Evolutionary conservation across 1,284 basidiomycete genomes (phyloP).

Genomic region (Sparassis latifolia): DNA sequence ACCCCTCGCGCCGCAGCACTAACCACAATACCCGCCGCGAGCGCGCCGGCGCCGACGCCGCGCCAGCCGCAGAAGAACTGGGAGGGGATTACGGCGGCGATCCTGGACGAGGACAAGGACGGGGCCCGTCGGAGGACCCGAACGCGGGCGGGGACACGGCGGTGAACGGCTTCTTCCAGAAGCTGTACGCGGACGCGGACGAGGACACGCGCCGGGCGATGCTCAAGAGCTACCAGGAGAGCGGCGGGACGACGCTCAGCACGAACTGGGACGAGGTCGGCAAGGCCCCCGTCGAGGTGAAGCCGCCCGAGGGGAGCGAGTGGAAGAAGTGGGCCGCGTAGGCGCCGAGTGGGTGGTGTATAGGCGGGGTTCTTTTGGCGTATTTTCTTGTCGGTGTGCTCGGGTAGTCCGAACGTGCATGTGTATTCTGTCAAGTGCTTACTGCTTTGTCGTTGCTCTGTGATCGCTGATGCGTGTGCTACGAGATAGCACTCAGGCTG

Average conservation of each 20-base stretch:
- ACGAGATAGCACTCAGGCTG: no score
- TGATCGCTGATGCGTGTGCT: no score
- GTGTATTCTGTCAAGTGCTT: no score
- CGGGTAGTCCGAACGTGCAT: no score
- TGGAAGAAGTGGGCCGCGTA: constrained; percentile 62
- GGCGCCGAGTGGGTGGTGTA: background rate
- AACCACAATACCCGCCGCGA: constrained; percentile 25
- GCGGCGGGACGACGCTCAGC: constrained; percentile 86
- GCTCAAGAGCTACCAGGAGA: constrained; percentile 94
- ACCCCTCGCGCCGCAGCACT: background rate
- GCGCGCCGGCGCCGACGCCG: constrained; percentile 19
- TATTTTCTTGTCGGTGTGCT: no score
- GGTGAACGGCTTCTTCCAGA: constrained; percentile 76
- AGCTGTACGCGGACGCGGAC: constrained; percentile 82
- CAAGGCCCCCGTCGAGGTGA: constrained; percentile 62
- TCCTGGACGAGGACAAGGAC: constrained; percentile 58
- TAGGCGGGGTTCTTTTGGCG: background rate
- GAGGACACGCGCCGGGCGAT: constrained; percentile 87
- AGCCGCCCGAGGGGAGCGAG: constrained; percentile 78
- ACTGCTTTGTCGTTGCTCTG: no score
- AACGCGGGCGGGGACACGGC: constrained; percentile 78
- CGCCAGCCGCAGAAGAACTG: constrained; percentile 64
- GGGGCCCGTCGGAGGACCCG: constrained; percentile 65
- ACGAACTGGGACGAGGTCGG: constrained; percentile 90
- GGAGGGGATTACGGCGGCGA: constrained; percentile 72